Percentiles rank a stretch among this genome's conserved stretches.
These are phyloP conservation scores for Diaporthe caulivora DNA, from an alignment of 2,329 filamentous ascomycete species.

Conservation along the genomic window DNA sequence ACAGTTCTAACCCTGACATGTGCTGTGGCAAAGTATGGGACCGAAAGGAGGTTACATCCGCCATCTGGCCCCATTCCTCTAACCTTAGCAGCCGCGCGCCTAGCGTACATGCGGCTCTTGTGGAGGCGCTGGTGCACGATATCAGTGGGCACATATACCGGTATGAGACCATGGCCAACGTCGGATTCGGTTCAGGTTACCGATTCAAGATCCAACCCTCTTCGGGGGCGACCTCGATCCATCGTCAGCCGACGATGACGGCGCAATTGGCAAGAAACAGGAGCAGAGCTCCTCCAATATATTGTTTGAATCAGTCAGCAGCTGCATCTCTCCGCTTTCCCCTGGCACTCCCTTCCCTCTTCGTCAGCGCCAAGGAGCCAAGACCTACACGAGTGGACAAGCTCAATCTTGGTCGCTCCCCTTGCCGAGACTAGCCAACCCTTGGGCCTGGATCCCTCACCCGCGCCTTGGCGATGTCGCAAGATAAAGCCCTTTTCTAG, in stretches of 20 bases:
- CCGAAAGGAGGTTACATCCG: constrained; percentile 5
- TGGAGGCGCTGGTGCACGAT: not conserved
- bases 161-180: not conserved
- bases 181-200: not conserved
- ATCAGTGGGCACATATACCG: not conserved
- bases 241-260: constrained; percentile 9
- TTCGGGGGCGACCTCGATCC: not conserved
- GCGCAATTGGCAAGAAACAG: constrained; percentile 5
- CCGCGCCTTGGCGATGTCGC: constrained; percentile 26
- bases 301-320: constrained; percentile 24
- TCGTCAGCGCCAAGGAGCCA: constrained; percentile 31
- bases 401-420: constrained; percentile 26
- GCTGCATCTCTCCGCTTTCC: constrained; percentile 14
- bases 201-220: not conserved
- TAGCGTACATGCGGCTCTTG: constrained; percentile 1
- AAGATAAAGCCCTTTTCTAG: constrained; percentile 7
- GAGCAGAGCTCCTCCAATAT: constrained; percentile 21
- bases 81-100: not conserved
- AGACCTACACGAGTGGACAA: constrained; percentile 26
- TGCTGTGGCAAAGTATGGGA: not conserved
- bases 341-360: constrained; percentile 29
- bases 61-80: not conserved
- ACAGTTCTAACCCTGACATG: not conserved
- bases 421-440: constrained; percentile 12
- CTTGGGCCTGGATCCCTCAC: constrained; percentile 6